A percentile compares a stretch with the other conserved stretches of the same genome.
Evolutionary conservation across 352 stramenopile species (phyloP).

Genomic region (Globisporangium canariense): DNA sequence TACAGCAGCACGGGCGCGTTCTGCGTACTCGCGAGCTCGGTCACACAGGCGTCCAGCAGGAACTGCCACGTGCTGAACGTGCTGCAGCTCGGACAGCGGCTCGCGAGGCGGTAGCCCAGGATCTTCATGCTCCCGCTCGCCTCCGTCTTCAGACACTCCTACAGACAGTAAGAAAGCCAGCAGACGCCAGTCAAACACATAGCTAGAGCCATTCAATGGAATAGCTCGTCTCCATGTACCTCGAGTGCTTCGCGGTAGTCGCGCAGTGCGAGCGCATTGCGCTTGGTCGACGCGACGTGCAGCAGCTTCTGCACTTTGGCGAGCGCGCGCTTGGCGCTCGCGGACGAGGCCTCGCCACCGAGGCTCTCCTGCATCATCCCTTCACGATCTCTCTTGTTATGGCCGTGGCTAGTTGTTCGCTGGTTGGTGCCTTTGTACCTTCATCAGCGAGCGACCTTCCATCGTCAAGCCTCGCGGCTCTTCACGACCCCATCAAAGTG

Average conservation of each 20-base stretch:
- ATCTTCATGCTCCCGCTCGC: conserved; percentile 55
- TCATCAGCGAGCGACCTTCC: background rate
- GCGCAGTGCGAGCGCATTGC: conserved; percentile 50
- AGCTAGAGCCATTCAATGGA: too few relatives aligned
- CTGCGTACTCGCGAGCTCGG: conserved; percentile 67
- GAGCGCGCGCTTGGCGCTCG: conserved; percentile 44
- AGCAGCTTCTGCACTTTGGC: conserved; percentile 62
- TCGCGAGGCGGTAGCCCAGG: conserved; percentile 66
- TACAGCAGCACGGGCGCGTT: conserved; percentile 48
- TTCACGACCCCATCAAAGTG: background rate
- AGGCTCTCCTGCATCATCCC: conserved; percentile 45
- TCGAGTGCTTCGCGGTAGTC: conserved; percentile 64
- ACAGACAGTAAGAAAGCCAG: background rate
- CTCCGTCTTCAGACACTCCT: conserved; percentile 73
- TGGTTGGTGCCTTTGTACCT: background rate
- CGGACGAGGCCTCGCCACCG: conserved; percentile 36
- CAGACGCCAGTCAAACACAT: background rate
- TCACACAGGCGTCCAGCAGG: conserved; percentile 54
- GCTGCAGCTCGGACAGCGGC: conserved; percentile 45
- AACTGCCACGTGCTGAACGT: conserved; percentile 63
- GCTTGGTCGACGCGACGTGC: conserved; percentile 45
- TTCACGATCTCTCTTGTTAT: background rate
- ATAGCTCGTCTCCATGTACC: conserved; percentile 17
- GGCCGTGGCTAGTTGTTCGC: background rate
- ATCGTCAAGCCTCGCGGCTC: background rate